These are phyloP conservation scores for Chaetomium tenue DNA, from an alignment of 495 filamentous ascomycete genomes.

Conservation along the genomic window DNA sequence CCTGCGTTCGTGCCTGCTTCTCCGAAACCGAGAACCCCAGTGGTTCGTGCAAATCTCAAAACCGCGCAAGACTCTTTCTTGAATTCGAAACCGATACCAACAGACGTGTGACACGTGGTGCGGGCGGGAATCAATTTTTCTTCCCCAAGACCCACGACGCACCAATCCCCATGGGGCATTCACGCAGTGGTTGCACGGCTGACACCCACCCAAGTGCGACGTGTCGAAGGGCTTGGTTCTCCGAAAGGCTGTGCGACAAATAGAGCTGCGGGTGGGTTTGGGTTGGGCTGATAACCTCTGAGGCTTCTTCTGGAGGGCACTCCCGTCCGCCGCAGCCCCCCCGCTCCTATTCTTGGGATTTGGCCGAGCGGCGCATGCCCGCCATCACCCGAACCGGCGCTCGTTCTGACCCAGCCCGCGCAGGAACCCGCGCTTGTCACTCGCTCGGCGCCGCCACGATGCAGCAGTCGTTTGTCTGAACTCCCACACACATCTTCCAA, in stretches of 20 bases:
- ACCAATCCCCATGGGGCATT: slow-evolving; percentile 12
- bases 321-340: slow-evolving; percentile 8
- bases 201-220: neutral
- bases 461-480: neutral
- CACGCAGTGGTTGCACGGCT: neutral
- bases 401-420: slow-evolving; percentile 28
- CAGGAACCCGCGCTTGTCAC: slow-evolving; percentile 38
- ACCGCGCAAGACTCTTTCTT: slow-evolving; percentile 6
- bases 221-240: neutral
- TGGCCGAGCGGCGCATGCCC: neutral
- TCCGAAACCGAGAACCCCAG: slow-evolving; percentile 2
- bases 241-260: slow-evolving; percentile 5
- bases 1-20: neutral
- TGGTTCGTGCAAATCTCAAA: slow-evolving; percentile 10
- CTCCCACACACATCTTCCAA: no score
- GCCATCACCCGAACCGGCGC: neutral
- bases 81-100: slow-evolving; percentile 28
- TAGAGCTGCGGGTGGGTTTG: neutral
- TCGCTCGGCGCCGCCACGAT: slow-evolving; percentile 21
- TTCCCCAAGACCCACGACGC: slow-evolving; percentile 5
- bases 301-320: neutral
- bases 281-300: neutral
- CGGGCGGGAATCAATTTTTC: slow-evolving; percentile 15
- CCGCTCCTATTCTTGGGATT: slow-evolving; percentile 1
- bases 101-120: slow-evolving; percentile 38